phyloP scores from a whole-genome alignment of 2,329 filamentous ascomycete species.

The Macrophomina pseudophaseolina region DNA sequence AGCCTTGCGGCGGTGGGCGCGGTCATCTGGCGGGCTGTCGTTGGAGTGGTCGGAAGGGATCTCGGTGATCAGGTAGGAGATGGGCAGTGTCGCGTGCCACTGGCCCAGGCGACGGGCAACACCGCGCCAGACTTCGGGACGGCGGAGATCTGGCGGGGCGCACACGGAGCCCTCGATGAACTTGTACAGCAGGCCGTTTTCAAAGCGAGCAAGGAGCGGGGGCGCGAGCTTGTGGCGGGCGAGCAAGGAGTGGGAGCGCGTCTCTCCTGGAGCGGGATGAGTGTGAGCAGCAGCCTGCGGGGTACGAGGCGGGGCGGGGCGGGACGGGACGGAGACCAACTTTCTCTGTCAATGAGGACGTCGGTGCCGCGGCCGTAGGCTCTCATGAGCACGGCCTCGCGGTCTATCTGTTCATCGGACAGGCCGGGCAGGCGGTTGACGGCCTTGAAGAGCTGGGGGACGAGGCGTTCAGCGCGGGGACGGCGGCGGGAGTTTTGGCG shows the following conservation, averaged over 20 bases:
- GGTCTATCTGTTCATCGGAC: slow-evolving; percentile 78
- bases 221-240: slow-evolving; percentile 84
- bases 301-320: neutral
- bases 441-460: slow-evolving; percentile 70
- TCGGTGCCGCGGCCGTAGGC: slow-evolving; percentile 96
- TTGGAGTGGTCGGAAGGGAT: slow-evolving; percentile 32
- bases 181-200: slow-evolving; percentile 94
- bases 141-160: slow-evolving; percentile 77
- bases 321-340: slow-evolving; percentile 55
- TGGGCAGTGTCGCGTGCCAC: slow-evolving; percentile 81
- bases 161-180: slow-evolving; percentile 84
- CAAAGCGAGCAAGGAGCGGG: slow-evolving; percentile 84
- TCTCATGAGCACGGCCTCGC: slow-evolving; percentile 83
- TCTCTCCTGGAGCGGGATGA: slow-evolving; percentile 53
- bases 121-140: slow-evolving; percentile 76
- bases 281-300: slow-evolving; percentile 6
- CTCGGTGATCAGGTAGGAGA: slow-evolving; percentile 54
- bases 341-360: slow-evolving; percentile 92
- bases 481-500: slow-evolving; percentile 11
- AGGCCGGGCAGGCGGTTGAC: slow-evolving; percentile 71
- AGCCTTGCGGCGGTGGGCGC: slow-evolving; percentile 40
- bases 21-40: slow-evolving; percentile 33
- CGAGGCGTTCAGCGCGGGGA: slow-evolving; percentile 14
- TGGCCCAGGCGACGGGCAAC: slow-evolving; percentile 84
- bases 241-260: slow-evolving; percentile 78